Evolutionary conservation across 345 rosid genomes (phyloP), one percentile per base, ranked within the genome.

Genomic region (Nasturtium officinale): DNA sequence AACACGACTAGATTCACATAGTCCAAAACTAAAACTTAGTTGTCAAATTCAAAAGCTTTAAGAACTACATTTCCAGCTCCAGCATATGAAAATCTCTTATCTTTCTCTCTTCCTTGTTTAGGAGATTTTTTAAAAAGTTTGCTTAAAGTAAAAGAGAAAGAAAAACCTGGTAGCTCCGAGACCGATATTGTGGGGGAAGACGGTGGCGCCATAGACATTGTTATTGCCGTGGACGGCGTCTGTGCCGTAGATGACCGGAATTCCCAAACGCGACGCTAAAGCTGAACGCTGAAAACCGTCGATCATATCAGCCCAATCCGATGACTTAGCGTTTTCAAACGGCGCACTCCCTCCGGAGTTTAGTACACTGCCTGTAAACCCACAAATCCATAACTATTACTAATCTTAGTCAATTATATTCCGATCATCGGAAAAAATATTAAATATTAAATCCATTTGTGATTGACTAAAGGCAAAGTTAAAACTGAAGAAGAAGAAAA

Each of bases 181-280:
- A 52, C 83, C 86, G 55, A 94, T 65, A 74, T 94, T 94, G 76
- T 91, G 98, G 47, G 92, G 95, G 71, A 89, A 94, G 37, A 94
- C 74, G 5, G 98, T 94, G 80, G 96, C 88, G 45, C 91, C 97
- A 48, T 87, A 91, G 61, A 94, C 82, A 20, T 72, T 81, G 75
- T 85, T 86, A 77, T 93, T 89, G 28, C 98, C 98, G 74, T 93
- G 98, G 61, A 93, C 97, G 6, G 98, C 98, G 86, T 94, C 98
- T 42, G 78, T 84, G 71, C 96, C 96, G 69, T 94, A 91, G 9
- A 94, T 81, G 15, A 91, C 56, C 0, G 98, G 97, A 23, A 91
- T 91, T 26, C 97, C 92, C 5, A 91, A 87, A 71, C 94, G 83
- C 5, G 96, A 78, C 42, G 80, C 79, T 3, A 89, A 83, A 21